Conservation (phyloP, 257 asterid species). For the Przewalskia tangutica region DNA sequence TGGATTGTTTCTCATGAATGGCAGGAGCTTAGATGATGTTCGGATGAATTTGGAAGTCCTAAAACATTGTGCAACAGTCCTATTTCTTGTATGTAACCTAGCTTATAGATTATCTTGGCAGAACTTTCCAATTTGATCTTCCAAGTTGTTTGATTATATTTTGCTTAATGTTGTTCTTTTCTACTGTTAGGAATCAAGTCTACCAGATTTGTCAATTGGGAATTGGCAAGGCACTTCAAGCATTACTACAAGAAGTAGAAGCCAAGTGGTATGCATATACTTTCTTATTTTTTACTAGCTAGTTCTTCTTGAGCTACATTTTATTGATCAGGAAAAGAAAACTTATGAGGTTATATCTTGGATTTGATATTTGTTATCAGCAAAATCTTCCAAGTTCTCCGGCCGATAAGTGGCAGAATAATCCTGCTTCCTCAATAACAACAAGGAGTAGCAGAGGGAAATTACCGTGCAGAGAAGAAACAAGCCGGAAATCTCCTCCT, state of each 20-base stretch:
- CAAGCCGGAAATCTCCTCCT: conserved; percentile 66
- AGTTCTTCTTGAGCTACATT: neutral
- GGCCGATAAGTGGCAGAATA: conserved; percentile 14
- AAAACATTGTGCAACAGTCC: conserved; percentile 91
- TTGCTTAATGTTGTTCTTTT: neutral
- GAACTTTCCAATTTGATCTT: neutral
- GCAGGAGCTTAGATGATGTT: conserved; percentile 88
- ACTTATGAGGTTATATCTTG: neutral
- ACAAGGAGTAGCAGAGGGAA: conserved; percentile 29
- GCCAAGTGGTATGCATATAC: conserved; percentile 28
- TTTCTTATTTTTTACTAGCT: neutral
- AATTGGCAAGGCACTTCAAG: conserved; percentile 25
- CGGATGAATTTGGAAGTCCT: conserved; percentile 90
- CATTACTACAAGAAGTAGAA: conserved; percentile 76
- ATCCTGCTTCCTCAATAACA: conserved; percentile 10
- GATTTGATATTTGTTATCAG: conserved; percentile 12
- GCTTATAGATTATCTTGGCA: neutral
- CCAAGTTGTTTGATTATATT: neutral
- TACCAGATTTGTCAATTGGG: conserved; percentile 39
- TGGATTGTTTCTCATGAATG: neutral
- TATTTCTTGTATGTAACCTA: conserved; percentile 46
- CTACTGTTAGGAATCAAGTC: conserved; percentile 61
- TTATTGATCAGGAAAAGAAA: neutral
- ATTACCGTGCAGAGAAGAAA: conserved; percentile 27
- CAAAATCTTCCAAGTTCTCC: conserved; percentile 15